phyloP scores from a whole-genome alignment of 441 rosid genomes.

The Erodium texanum region DNA sequence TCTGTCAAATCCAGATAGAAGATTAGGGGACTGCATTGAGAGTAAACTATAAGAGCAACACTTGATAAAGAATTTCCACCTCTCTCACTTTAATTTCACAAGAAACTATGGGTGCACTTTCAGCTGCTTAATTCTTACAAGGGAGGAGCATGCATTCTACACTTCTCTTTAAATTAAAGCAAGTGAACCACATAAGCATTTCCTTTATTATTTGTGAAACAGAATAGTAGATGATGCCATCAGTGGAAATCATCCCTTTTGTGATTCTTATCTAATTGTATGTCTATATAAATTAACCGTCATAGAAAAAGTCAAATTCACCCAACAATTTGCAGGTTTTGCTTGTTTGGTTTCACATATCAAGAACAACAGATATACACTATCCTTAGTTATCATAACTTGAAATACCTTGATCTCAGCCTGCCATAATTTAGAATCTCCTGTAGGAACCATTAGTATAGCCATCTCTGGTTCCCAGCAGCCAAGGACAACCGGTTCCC shows the following conservation, averaged over 20 bases:
- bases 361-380: neutral
- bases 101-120: no score
- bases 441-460: conserved; percentile 51
- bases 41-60: conserved; percentile 1
- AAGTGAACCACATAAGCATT: neutral
- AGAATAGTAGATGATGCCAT: neutral
- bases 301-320: neutral
- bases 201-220: neutral
- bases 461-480: conserved; percentile 80
- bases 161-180: neutral
- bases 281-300: neutral
- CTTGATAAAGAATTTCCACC: neutral
- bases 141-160: neutral
- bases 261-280: neutral
- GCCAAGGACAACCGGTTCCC: conserved; percentile 68
- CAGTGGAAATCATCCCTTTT: neutral
- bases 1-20: conserved; percentile 34
- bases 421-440: conserved; percentile 52
- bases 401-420: conserved; percentile 62
- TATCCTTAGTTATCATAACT: conserved; percentile 11
- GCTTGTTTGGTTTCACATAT: neutral
- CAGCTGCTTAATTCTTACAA: no score
- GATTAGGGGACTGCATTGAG: neutral
- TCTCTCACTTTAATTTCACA: no score
- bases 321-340: neutral